Base-by-base conservation (phyloP, 768 basidiomycete genomes). In the Galerina marginata region DNA sequence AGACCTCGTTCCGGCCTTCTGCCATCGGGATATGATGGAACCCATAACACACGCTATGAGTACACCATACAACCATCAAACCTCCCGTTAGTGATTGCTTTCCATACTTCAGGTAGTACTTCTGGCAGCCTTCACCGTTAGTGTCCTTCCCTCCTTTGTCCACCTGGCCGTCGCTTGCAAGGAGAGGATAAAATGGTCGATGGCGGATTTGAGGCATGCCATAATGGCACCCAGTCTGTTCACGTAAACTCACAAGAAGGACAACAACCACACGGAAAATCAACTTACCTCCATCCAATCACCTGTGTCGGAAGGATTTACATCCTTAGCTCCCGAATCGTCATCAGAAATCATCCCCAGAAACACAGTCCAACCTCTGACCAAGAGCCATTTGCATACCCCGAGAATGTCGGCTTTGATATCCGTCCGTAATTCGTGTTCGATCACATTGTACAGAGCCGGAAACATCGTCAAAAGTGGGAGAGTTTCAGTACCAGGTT, bases 1-100 rank as follows among this genome's bases (percentile, higher is more conserved):
- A 78, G 0, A 79, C 75, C 60, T 78, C 73, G 49, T 79, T 78
- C 0, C 71, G 58, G 1, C 77, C 74, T 55, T 77, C 75, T 1
- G 68, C 72, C 9, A 42, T 36, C 0, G 72, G 77, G 15, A 75
- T 76, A 50, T 65, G 69, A n/a, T 74, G 71, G 54, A 74, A 74
- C 0, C 75, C 71, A 59, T 72, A 74, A 44, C 71, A 71, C 4
- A 74, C 65, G 36, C 67, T 68, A 56, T 76, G 75, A 2, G 72
- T 72, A 37, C 75, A 76, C 73, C 74, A 75, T 2, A 64, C 62
- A 6, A 62, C 66, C 71, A 75, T 72, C 2, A 75, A 65, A 0
- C 72, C 72, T 0, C 72, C 71, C 0, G 71, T 74, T 1, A 73
- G 46, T 0, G 60, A 46, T 15, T 59, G 36, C 49, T 74, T 61